Evolutionary conservation across 176 grass and related monocot species (phyloP), one percentile per base, ranked within the genome.

Genomic region (Puccinellia tenuiflora): DNA sequence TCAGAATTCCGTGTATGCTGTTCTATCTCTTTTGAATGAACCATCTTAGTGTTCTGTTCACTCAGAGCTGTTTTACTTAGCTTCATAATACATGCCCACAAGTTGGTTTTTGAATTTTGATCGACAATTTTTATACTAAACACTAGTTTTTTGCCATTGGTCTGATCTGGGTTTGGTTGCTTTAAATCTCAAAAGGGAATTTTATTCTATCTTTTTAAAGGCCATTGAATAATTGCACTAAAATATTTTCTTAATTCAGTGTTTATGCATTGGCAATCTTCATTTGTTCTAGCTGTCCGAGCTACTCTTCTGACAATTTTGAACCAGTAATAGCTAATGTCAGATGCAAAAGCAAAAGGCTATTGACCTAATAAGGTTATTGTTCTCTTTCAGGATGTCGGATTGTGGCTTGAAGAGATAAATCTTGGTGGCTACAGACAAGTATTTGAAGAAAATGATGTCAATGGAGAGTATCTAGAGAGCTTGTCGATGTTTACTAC

Each of bases 351-450:
- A 76, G 29, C 22, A 62, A 42, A 69, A 26, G 73, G 60, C 11
- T 65, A 6, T 85, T 78, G 54, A 65, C 54, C 31, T 85, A 62
- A 72, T 81, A 73, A 40, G n/a, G 5, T 68, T 47, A 39, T 46
- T 88, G 11, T 87, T 79, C 55, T 84, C 59, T 90, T 90, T 90
- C 84, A 99, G 96, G 96, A 99, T 90, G 96, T 99, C 65, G 96
- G 93, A 37, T 77, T 99, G 37, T 96, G 96, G 96, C 81, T 99
- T 67, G 96, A 99, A 95, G 96, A 96, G 84, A 99, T 99, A 92
- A 99, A 96, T 80, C 91, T 99, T 73, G 93, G 91, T 59, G 72
- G 93, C 80, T 99, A 99, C 81, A 90, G 88, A 30, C 89, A 93
- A 82, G 96, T 94, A 24, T 96, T 96, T 81, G 93, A 99, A 88